Conservation (phyloP, 768 basidiomycete genomes). For the Macrocybe gigantea region DNA sequence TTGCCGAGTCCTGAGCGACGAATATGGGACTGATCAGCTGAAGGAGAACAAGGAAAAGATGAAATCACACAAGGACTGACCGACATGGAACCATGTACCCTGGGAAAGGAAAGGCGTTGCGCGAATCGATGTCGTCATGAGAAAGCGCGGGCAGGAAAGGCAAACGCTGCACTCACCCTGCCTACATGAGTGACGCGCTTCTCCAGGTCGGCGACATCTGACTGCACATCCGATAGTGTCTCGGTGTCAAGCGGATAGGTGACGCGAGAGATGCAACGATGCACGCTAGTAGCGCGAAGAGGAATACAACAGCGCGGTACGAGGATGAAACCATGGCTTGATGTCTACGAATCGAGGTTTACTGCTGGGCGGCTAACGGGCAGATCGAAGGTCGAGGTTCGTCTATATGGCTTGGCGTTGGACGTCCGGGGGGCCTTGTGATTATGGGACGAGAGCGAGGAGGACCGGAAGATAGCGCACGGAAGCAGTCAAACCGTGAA, state of each 20-base stretch:
- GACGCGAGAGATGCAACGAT: constrained; percentile 37
- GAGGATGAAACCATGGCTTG: not conserved
- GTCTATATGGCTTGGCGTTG: no score
- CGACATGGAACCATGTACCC: constrained; percentile 67
- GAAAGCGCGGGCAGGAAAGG: constrained; percentile 1
- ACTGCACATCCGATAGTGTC: not conserved
- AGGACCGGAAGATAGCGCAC: no score
- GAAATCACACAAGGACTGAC: constrained; percentile 15
- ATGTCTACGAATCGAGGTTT: no score
- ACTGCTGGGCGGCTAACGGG: no score
- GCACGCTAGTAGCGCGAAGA: constrained; percentile 36
- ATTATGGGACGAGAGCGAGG: no score
- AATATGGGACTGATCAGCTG: constrained; percentile 6
- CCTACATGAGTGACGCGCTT: constrained; percentile 52
- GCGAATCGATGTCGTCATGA: not conserved
- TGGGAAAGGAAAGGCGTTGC: constrained; percentile 19
- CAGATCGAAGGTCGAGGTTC: no score
- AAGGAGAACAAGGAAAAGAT: not conserved
- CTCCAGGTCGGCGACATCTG: constrained; percentile 26
- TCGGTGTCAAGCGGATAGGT: constrained; percentile 32
- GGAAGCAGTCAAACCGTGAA: no score
- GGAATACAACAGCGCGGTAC: constrained; percentile 8
- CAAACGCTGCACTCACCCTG: constrained; percentile 35
- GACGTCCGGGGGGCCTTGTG: no score
- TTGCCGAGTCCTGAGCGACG: constrained; percentile 42